These are phyloP conservation scores for Symmetrospora coprosmae DNA, from an alignment of 768 basidiomycete species.

Conservation along the genomic window DNA sequence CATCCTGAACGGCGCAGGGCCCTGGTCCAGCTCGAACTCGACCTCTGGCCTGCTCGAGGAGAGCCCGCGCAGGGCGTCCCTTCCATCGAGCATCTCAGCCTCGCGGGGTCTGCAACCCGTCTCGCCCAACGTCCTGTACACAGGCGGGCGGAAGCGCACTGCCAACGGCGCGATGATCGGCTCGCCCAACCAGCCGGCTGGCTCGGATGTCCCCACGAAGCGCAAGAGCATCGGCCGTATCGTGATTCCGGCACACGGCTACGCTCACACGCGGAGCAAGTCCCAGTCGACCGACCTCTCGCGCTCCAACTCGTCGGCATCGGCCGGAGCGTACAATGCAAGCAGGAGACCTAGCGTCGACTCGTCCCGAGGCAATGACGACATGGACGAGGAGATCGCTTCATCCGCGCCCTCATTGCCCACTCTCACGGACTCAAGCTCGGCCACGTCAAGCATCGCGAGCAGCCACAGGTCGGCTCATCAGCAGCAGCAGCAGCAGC, in stretches of 20 bases:
- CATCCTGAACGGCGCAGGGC: slow-evolving; percentile 1
- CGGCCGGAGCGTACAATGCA: slow-evolving; percentile 24
- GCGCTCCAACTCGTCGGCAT: no score
- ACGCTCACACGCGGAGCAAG: no score
- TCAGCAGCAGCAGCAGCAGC: no score
- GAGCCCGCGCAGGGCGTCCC: no score
- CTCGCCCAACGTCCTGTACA: not conserved
- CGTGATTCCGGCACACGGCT: no score
- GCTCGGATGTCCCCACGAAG: slow-evolving; percentile 15
- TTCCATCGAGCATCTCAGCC: not conserved
- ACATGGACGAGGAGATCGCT: not conserved
- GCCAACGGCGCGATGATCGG: slow-evolving; percentile 32
- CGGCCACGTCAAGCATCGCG: slow-evolving; percentile 16
- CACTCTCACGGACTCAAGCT: slow-evolving; percentile 28
- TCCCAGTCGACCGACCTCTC: no score
- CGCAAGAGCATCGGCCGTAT: slow-evolving; percentile 22
- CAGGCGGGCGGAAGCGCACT: slow-evolving; percentile 29
- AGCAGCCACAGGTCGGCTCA: no score
- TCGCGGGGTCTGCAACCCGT: not conserved
- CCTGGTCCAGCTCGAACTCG: not conserved
- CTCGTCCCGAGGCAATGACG: not conserved
- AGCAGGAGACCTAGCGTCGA: slow-evolving; percentile 22
- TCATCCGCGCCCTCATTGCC: not conserved
- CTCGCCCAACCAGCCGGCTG: not conserved
- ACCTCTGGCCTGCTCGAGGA: not conserved